A percentile compares a stretch with the other conserved stretches of the same genome.
phyloP scores from a whole-genome alignment of 805 yeast species.

The Hyphopichia homilentoma region DNA sequence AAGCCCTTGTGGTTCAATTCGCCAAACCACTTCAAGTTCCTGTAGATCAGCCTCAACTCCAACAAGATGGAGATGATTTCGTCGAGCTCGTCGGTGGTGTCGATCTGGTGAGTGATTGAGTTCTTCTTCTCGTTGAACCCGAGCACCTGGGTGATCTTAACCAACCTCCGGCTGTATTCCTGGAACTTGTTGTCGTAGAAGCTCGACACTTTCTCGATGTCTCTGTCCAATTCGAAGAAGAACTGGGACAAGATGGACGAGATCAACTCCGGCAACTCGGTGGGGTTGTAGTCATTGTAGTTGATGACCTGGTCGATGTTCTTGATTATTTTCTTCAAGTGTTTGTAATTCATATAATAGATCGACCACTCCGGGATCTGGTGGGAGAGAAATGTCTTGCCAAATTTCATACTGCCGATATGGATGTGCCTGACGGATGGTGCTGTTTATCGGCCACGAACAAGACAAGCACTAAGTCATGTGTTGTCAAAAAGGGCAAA shows the following conservation, averaged over 20 bases:
- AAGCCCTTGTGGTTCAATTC: conserved; percentile 90
- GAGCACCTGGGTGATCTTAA: conserved; percentile 37
- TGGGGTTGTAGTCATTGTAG: conserved; percentile 21
- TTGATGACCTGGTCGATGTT: conserved; percentile 46
- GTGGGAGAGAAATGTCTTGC: conserved; percentile 72
- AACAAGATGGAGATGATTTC: conserved; percentile 52
- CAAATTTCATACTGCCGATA: conserved; percentile 72
- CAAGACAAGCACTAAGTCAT: too few relatives aligned
- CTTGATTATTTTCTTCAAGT: conserved; percentile 76
- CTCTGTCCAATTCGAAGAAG: conserved; percentile 74
- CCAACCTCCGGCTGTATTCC: conserved; percentile 72
- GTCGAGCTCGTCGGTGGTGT: conserved; percentile 38
- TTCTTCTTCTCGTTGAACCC: conserved; percentile 20
- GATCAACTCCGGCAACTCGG: conserved; percentile 28
- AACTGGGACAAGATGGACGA: conserved; percentile 56
- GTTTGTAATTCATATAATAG: conserved; percentile 81
- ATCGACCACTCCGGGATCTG: conserved; percentile 94
- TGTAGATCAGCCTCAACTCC: conserved; percentile 69
- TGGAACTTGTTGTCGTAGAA: conserved; percentile 70
- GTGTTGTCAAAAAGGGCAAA: too few relatives aligned
- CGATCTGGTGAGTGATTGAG: conserved; percentile 26
- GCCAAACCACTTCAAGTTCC: conserved; percentile 91
- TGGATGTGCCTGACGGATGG: not conserved
- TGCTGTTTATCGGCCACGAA: too few relatives aligned
- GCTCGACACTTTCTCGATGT: conserved; percentile 75